Conservation (phyloP, 139 green algal species). For the Tetratostichococcus sp. region DNA sequence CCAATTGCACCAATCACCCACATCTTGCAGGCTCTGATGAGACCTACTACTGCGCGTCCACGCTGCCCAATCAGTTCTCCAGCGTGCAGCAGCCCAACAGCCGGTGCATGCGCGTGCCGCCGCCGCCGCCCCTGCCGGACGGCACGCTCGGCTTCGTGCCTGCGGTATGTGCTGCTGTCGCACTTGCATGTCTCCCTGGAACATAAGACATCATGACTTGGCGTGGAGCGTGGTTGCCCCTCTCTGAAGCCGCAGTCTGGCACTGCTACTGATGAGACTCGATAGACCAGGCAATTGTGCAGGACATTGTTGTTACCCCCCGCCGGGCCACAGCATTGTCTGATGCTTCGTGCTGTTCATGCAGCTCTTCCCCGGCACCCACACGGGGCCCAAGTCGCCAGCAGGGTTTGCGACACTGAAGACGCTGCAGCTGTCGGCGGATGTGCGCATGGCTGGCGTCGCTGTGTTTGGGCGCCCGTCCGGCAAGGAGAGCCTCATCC, state of each 20-base stretch:
- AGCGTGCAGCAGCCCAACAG: slow-evolving; percentile 36
- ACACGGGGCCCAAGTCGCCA: slow-evolving; percentile 39
- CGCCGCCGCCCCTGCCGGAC: slow-evolving; percentile 54
- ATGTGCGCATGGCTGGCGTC: slow-evolving; percentile 55
- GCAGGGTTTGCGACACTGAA: slow-evolving; percentile 72
- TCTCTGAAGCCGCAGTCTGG: no score
- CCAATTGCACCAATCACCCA: no score
- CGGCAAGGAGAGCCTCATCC: slow-evolving; percentile 76
- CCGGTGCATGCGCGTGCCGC: slow-evolving; percentile 27
- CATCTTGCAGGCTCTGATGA: slow-evolving; percentile 33
- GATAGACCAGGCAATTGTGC: no score
- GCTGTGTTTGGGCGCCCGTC: slow-evolving; percentile 77
- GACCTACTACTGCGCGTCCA: slow-evolving; percentile 57
- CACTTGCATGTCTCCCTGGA: no score
- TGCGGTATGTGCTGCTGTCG: slow-evolving; percentile 1
- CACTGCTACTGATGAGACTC: no score
- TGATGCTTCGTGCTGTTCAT: background rate
- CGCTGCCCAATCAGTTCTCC: slow-evolving; percentile 54
- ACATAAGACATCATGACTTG: no score
- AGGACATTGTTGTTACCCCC: no score
- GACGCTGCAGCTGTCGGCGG: slow-evolving; percentile 34
- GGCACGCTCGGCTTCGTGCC: slow-evolving; percentile 65
- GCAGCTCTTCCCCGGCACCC: slow-evolving; percentile 54
- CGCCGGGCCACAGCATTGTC: no score
- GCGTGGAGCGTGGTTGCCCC: no score